Percentiles rank a stretch among this genome's conserved stretches.
These are phyloP conservation scores for Pichia sp. DNA, from an alignment of 1,139 yeast species.

Conservation along the genomic window DNA sequence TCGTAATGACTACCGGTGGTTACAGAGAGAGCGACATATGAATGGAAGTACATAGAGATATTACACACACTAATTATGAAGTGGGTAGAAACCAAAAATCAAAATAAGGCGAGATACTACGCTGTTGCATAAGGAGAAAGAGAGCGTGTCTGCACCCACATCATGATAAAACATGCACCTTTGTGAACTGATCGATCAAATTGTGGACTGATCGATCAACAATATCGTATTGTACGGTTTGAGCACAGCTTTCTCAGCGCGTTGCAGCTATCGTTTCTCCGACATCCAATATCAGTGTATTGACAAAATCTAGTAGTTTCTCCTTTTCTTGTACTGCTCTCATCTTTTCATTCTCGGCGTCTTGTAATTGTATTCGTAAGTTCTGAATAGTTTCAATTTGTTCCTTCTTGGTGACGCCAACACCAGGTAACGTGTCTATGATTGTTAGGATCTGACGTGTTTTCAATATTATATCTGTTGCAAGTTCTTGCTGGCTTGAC, in stretches of 20 bases:
- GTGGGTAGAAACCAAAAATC: too few relatives aligned
- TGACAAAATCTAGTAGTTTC: conserved; percentile 55
- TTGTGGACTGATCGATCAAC: too few relatives aligned
- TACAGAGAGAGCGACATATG: too few relatives aligned
- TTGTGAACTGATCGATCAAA: too few relatives aligned
- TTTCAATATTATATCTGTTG: conserved; percentile 78
- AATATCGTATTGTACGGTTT: too few relatives aligned
- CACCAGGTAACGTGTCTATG: conserved; percentile 88
- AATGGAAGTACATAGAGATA: too few relatives aligned
- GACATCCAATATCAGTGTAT: conserved; percentile 56
- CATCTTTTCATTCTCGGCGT: conserved; percentile 54
- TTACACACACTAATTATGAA: too few relatives aligned
- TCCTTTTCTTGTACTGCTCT: conserved; percentile 62
- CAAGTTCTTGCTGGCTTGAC: conserved; percentile 60
- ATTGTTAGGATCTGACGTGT: conserved; percentile 81
- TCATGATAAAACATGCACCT: too few relatives aligned
- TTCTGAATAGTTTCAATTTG: conserved; percentile 60
- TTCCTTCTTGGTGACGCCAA: conserved; percentile 71
- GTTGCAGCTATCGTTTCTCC: conserved; percentile 45
- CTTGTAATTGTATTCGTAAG: conserved; percentile 57
- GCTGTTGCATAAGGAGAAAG: too few relatives aligned
- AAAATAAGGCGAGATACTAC: too few relatives aligned
- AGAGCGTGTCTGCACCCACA: too few relatives aligned
- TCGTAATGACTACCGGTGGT: too few relatives aligned
- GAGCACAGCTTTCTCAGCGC: conserved; percentile 1